Conservation (phyloP, 75 land plant genomes). For the Selaginella moellendorffii region DNA sequence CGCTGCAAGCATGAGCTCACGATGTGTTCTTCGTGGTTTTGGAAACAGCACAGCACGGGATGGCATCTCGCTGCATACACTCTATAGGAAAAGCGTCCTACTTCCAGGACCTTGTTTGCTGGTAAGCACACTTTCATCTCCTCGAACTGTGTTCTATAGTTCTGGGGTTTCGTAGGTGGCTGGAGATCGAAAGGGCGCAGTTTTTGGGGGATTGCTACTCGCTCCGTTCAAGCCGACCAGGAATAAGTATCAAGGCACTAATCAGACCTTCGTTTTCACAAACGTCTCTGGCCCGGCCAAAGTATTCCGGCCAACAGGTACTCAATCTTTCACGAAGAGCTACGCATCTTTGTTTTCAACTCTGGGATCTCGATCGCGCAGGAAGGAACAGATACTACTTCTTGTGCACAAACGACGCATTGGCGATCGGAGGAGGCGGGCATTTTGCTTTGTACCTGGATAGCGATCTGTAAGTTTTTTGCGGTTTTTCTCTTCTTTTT, state of each 20-base stretch:
- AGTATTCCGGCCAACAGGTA: slow-evolving; percentile 76
- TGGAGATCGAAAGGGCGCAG: slow-evolving; percentile 79
- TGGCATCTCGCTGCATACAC: slow-evolving; percentile 91
- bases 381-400: slow-evolving; percentile 76
- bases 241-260: slow-evolving; percentile 62
- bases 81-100: slow-evolving; percentile 56
- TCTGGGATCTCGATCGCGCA: slow-evolving; percentile 8
- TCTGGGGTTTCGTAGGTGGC: slow-evolving; percentile 39
- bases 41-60: slow-evolving; percentile 88
- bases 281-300: slow-evolving; percentile 35
- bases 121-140: no score
- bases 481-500: no score
- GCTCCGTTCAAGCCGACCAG: slow-evolving; percentile 68
- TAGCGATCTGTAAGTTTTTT: slow-evolving; percentile 61
- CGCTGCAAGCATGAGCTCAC: slow-evolving; percentile 6
- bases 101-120: slow-evolving; percentile 67
- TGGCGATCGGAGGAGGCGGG: slow-evolving; percentile 93
- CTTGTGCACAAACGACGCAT: slow-evolving; percentile 57
- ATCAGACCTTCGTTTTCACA: slow-evolving; percentile 69
- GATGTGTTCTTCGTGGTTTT: slow-evolving; percentile 18
- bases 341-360: background rate
- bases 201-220: slow-evolving; percentile 79
- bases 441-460: slow-evolving; percentile 78
- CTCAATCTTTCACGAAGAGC: background rate
- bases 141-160: no score